Base-by-base conservation (phyloP, 257 asterid genomes). In the Solanum commersonii region DNA sequence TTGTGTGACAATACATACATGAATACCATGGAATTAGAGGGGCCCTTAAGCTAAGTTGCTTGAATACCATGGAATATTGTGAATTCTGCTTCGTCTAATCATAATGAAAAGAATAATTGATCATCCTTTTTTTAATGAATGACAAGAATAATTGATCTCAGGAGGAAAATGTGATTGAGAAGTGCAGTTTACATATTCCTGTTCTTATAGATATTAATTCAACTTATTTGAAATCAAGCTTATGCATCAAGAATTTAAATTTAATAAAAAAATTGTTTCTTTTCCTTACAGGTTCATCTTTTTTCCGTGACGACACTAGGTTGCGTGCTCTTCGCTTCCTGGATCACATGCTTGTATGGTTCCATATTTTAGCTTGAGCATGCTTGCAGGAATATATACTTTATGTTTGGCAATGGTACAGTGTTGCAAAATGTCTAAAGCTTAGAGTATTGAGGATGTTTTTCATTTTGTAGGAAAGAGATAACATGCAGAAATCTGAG, bases 271-370 rank as follows among this genome's bases (percentile, higher is more conserved):
- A 23, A 5, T 42, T 74, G 70, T 73, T 15, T 73, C 74, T 46
- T 73, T 87, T 56, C 65, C 73, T 90, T 93, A 91, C 96, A 97
- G 99, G 98, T 89, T 97, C 99, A 84, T 91, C 98, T 46, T 97
- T 97, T 93, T 97, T 95, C 88, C 96, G 98, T 11, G 94, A 96
- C 85, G 99, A 97, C 90, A 97, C 98, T 88, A 93, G 99, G 93
- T 91, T 97, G 94, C 99, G 99, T 49, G 99, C 99, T 86, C 99
- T 97, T 90, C 99, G 99, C 87, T 97, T 97, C 94, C 94, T 97
- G 91, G 99, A 97, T 88, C 99, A 97, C 93, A 67, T 97, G 94
- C 98, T 97, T 90, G 99, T 97, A 96, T 31, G 86, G 86, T 46
- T 52, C 37, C 71, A 49, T 52, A 29, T 82, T 82, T 82, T 82